A percentile compares a stretch with the other conserved stretches of the same genome.
phyloP scores from a whole-genome alignment of 441 rosid genomes.

The Theobroma grandiflorum region DNA sequence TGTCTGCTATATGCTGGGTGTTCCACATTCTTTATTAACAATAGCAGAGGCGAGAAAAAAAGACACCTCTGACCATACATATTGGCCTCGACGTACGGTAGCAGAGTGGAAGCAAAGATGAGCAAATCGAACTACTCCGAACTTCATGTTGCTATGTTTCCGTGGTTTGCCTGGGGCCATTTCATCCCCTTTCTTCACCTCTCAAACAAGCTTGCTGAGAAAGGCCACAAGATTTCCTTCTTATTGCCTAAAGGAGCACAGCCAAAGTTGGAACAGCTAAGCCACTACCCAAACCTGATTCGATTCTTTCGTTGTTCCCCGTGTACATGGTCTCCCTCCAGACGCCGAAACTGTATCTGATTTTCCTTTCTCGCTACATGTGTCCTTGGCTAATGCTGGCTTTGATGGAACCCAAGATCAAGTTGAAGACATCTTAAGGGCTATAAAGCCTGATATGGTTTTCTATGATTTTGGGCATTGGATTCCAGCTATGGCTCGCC shows the following conservation, averaged over 20 bases:
- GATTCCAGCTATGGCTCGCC: slow-evolving; percentile 16
- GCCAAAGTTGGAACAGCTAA: slow-evolving; percentile 44
- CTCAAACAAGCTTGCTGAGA: slow-evolving; percentile 29
- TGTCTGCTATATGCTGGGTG: too few species aligned
- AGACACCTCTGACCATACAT: too few species aligned
- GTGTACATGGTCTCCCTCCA: slow-evolving; percentile 55
- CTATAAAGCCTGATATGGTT: slow-evolving; percentile 42
- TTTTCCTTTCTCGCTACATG: slow-evolving; percentile 34
- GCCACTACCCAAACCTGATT: slow-evolving; percentile 50
- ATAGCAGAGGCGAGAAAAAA: too few species aligned
- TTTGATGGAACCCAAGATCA: slow-evolving; percentile 58
- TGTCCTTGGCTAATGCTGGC: slow-evolving; percentile 44
- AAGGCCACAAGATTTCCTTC: slow-evolving; percentile 50
- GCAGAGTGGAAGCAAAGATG: background rate
- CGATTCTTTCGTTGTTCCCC: slow-evolving; percentile 48
- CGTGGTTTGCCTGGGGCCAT: slow-evolving; percentile 74
- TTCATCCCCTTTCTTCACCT: slow-evolving; percentile 68
- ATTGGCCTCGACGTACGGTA: too few species aligned
- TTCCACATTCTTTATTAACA: too few species aligned
- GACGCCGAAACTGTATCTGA: slow-evolving; percentile 67
- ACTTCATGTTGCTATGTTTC: slow-evolving; percentile 54
- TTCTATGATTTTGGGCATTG: slow-evolving; percentile 58
- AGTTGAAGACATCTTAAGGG: slow-evolving; percentile 35
- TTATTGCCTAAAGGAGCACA: slow-evolving; percentile 53
- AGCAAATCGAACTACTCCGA: background rate